These are phyloP conservation scores for Monosporascus sp. DNA, from an alignment of 2,329 filamentous ascomycete species.

Conservation along the genomic window DNA sequence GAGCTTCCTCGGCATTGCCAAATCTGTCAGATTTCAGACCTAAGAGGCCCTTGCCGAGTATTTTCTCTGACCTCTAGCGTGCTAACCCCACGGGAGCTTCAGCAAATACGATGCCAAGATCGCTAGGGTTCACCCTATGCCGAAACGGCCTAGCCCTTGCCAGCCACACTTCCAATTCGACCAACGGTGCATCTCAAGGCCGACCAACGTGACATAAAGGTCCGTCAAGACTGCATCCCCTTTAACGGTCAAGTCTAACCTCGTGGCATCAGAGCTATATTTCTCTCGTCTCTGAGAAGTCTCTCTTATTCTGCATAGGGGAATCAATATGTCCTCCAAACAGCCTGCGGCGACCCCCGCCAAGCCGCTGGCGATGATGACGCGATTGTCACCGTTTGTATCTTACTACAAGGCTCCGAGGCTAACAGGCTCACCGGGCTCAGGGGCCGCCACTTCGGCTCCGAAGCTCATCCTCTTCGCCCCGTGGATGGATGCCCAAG, in stretches of 20 bases:
- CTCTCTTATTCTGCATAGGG: background rate
- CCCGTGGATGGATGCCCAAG: conserved; percentile 47
- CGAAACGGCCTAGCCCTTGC: background rate
- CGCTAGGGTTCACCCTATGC: background rate
- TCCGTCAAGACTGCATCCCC: background rate
- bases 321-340: conserved; percentile 10
- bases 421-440: conserved; percentile 1
- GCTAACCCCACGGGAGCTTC: background rate
- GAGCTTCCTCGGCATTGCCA: too few relatives aligned
- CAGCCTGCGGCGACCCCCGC: conserved; percentile 4
- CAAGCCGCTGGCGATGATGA: conserved; percentile 20
- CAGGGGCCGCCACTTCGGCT: conserved; percentile 9
- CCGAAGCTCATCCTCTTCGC: conserved; percentile 44
- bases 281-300: background rate
- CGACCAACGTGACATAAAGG: background rate
- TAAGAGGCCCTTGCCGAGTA: too few relatives aligned
- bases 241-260: background rate
- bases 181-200: background rate
- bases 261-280: background rate
- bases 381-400: conserved; percentile 22
- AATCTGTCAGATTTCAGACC: too few relatives aligned
- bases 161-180: background rate
- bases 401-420: conserved; percentile 20
- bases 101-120: background rate
- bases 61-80: background rate